Evolutionary conservation across 257 asterid species (phyloP), one percentile per base, ranked within the genome.

Genomic region (Nicotiana obtusifolia): DNA sequence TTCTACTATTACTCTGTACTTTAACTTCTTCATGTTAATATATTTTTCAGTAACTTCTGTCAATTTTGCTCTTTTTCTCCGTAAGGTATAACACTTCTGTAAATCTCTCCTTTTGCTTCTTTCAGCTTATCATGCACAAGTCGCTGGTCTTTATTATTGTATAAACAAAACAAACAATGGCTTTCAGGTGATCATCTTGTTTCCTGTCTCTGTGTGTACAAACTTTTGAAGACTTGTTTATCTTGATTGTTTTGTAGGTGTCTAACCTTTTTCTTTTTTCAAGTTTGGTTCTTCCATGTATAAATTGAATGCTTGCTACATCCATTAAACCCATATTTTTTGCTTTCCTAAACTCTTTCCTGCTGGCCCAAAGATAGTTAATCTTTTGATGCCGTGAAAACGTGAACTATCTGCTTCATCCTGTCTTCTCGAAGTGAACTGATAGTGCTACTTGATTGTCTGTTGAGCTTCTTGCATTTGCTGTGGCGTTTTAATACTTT

Each of bases 51-150:
- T 7, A 24, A 71, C 78, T 44, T 22, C 35, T 54, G 41, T 87
- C 83, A 59, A 49, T 85, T 81, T 66, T 31, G 31, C 67, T 19
- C 59, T 66, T 80, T 35, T 8, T 5, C n/a, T 37, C 77, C 11
- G 0, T 24, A 47, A 47, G 41, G 49, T 73, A 44, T 73, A 24
- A 44, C 61, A 22, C 33, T 47, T 47, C 59, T 20, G 82, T 49
- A 20, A 69, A 59, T 54, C 20, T 17, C 57, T 69, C 80, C 20
- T 41, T 84, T 76, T 87, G 83, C 84, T 61, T 88, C 56, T 85
- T 87, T 81, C 97, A 96, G 99, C 99, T 82, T 96, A 96, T 64
- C 89, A 96, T 90, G 98, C 99, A 52, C 90, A 94, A 90, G 95
- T 96, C 88, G 98, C 99, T 80, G 99, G 99, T 81, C 99, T 96